phyloP scores from a whole-genome alignment of 805 yeast genomes.

The Sugiyamaella floridensis region DNA sequence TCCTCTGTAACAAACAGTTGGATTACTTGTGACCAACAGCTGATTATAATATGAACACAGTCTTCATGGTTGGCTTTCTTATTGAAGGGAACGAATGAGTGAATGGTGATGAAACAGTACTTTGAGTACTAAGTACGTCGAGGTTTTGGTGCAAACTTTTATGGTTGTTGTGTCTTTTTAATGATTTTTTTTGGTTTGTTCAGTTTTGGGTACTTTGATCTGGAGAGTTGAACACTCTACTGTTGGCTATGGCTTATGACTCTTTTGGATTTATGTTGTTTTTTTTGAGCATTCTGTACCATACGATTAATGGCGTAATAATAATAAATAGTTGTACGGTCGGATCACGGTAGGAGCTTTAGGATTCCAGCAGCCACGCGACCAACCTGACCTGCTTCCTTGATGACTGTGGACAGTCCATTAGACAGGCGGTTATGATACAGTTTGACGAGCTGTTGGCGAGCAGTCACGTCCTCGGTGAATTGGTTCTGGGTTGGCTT shows the following conservation, averaged over 20 bases:
- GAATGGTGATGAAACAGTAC: too few relatives aligned
- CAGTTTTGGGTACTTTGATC: background rate
- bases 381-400: conserved; percentile 72
- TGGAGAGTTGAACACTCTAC: too few relatives aligned
- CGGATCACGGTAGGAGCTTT: background rate
- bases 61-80: too few relatives aligned
- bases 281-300: background rate
- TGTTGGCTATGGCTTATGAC: background rate
- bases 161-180: too few relatives aligned
- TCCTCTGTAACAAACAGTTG: too few relatives aligned
- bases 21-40: background rate
- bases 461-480: conserved; percentile 55
- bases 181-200: too few relatives aligned
- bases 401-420: conserved; percentile 45
- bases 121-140: too few relatives aligned
- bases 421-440: conserved; percentile 43
- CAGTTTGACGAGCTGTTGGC: conserved; percentile 47
- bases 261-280: background rate
- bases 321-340: background rate
- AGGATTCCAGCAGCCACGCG: conserved; percentile 34
- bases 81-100: too few relatives aligned
- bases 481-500: conserved; percentile 26
- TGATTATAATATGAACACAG: background rate
- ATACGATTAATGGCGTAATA: background rate
- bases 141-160: too few relatives aligned